Base-by-base conservation (phyloP, 2,329 filamentous ascomycete species). In the Didymella segeticola region DNA sequence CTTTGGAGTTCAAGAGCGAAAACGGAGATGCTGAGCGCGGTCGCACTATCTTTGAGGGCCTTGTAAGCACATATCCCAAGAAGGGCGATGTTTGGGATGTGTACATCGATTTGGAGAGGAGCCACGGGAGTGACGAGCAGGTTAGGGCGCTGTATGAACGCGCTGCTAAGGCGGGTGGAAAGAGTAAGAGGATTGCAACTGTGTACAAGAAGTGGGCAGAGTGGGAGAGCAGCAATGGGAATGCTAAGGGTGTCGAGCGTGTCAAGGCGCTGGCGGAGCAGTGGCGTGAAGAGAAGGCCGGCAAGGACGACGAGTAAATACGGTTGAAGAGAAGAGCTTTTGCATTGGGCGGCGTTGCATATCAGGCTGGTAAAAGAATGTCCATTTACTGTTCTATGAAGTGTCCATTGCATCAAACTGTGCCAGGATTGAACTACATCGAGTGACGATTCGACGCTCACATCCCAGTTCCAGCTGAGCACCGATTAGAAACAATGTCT, bases 1-100 rank as follows among this genome's bases (percentile, higher is more conserved):
- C 90, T 15, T 84, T 99, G 19, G 95, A 99, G 76, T 99, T 96
- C 83, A 89, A 87, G 61, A 93, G 90, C 10, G 76, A 86, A 7
- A 86, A 89, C 66, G 93, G 93, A 48, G 90, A 96, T 66, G 81
- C 91, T 2, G 96, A 99, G 78, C 90, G 91, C 53, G 95, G 95
- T 9, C 89, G 96, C 15, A 99, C 96, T 22, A 88, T 98, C 70
- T 98, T 98, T 67, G 93, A 97, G 75, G 89, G 89, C 31, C 82
- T 99, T 8, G 82, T 99, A 7, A 84, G 86, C 29, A 88, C 89
- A 4, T 96, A 89, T 79, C 91, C 92, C 38, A 96, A 96, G 80
- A 90, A 91, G 73, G 86, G 91, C 55, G 92, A 97, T 72, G 80
- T 98, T 45, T 98, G 93, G 93, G 95, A 91, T 75, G 88, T 96